A percentile compares a stretch with the other conserved stretches of the same genome.
Evolutionary conservation across 306 rosid species (phyloP).

Genomic region (Fragaria iinumae): DNA sequence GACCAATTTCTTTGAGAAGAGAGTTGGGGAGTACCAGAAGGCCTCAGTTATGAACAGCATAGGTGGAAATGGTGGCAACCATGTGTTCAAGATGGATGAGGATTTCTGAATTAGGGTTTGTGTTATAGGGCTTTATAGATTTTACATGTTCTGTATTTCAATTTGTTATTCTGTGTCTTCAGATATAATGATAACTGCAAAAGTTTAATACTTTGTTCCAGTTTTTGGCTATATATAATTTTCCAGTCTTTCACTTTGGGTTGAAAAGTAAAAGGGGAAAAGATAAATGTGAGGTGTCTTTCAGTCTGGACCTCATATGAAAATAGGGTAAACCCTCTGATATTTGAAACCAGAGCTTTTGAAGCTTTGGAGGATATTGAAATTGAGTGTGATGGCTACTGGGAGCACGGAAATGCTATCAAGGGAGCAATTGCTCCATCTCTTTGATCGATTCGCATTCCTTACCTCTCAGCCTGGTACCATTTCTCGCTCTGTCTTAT

Average conservation of each 20-base stretch:
- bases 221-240: too few relatives aligned
- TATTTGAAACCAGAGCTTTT: neutral
- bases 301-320: neutral
- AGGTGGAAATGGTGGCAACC: conserved; percentile 38
- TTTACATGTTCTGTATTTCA: too few relatives aligned
- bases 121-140: too few relatives aligned
- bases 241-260: neutral
- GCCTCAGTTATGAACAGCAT: conserved; percentile 76
- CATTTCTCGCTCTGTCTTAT: neutral
- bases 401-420: conserved; percentile 41
- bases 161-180: too few relatives aligned
- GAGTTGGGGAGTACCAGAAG: conserved; percentile 87
- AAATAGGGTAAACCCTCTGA: neutral
- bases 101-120: too few relatives aligned
- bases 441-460: conserved; percentile 56
- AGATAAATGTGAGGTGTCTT: neutral
- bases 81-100: too few relatives aligned
- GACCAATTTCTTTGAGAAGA: conserved; percentile 82
- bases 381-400: conserved; percentile 13
- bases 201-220: too few relatives aligned
- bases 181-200: too few relatives aligned
- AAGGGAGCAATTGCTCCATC: conserved; percentile 60
- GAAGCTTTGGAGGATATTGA: neutral
- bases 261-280: neutral
- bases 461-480: conserved; percentile 74